These are phyloP conservation scores for Microglena sp. DNA, from an alignment of 139 green algal genomes.

Conservation along the genomic window DNA sequence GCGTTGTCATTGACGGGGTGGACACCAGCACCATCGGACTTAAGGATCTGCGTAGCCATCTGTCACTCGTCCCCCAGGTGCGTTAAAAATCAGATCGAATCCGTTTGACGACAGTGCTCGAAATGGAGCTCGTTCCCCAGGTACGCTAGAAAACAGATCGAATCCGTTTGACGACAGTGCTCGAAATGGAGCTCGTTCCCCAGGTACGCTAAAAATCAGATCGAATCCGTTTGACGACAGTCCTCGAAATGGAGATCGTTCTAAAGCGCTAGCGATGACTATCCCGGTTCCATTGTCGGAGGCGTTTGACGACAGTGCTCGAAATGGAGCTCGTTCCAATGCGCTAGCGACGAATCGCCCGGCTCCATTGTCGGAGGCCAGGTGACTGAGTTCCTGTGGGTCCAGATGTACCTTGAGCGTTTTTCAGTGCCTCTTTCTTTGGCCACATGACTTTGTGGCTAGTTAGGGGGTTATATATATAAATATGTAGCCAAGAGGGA, in stretches of 20 bases:
- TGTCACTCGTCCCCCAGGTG: constrained; percentile 62
- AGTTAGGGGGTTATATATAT: too few species aligned
- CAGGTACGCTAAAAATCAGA: constrained; percentile 29
- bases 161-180: background rate
- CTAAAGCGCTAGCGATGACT: constrained; percentile 36
- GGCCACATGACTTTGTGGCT: too few species aligned
- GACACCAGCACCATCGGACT: constrained; percentile 70
- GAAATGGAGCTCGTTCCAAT: too few species aligned
- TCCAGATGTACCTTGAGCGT: too few species aligned
- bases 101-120: background rate
- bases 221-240: background rate
- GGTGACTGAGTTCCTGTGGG: too few species aligned
- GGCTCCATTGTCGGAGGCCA: too few species aligned
- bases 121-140: constrained; percentile 60
- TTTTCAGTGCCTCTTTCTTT: too few species aligned
- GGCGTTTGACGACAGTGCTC: background rate
- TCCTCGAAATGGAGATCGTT: too few species aligned
- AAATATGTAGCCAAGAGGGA: too few species aligned
- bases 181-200: constrained; percentile 50
- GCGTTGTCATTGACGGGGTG: constrained; percentile 78
- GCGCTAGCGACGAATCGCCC: too few species aligned
- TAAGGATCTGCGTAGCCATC: constrained; percentile 45
- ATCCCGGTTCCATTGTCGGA: too few species aligned
- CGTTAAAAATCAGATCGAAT: background rate
- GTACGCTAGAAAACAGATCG: background rate